Evolutionary conservation across 805 yeast species (phyloP).

Genomic region (Hanseniaspora thailandica): DNA sequence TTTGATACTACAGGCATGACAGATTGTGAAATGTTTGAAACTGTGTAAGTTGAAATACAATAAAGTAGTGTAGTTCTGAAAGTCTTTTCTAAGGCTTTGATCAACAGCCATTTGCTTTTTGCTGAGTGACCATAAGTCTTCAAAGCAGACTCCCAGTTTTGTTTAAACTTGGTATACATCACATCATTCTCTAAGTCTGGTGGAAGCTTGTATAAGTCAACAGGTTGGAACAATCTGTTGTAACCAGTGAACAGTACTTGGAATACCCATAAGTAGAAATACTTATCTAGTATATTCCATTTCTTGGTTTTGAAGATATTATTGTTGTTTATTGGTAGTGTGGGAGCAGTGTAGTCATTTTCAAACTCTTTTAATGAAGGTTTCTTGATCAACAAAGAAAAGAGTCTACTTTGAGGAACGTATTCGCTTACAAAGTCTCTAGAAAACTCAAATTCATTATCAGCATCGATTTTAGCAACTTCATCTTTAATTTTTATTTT

Average conservation of each 20-base stretch:
- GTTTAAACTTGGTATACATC: constrained; percentile 31
- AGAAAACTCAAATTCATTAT: constrained; percentile 1
- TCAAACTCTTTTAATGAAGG: constrained; percentile 3
- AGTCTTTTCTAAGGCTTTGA: constrained; percentile 36
- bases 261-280: constrained; percentile 54
- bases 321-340: constrained; percentile 9
- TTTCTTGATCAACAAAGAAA: neutral
- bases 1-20: constrained; percentile 58
- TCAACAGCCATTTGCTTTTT: constrained; percentile 31
- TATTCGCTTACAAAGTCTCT: constrained; percentile 1
- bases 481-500: too few relatives aligned
- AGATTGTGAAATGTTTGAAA: constrained; percentile 40
- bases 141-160: constrained; percentile 28
- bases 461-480: too few relatives aligned
- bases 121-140: constrained; percentile 25
- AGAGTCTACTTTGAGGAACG: constrained; percentile 8
- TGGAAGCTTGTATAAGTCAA: constrained; percentile 44
- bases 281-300: constrained; percentile 3
- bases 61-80: constrained; percentile 38
- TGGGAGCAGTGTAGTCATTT: neutral
- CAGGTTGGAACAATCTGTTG: constrained; percentile 54
- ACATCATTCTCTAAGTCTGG: constrained; percentile 34
- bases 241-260: constrained; percentile 61
- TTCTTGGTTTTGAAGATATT: constrained; percentile 2
- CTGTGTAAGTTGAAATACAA: constrained; percentile 34